Conservation (phyloP, 768 basidiomycete genomes). For the Leccinum uliginosum region DNA sequence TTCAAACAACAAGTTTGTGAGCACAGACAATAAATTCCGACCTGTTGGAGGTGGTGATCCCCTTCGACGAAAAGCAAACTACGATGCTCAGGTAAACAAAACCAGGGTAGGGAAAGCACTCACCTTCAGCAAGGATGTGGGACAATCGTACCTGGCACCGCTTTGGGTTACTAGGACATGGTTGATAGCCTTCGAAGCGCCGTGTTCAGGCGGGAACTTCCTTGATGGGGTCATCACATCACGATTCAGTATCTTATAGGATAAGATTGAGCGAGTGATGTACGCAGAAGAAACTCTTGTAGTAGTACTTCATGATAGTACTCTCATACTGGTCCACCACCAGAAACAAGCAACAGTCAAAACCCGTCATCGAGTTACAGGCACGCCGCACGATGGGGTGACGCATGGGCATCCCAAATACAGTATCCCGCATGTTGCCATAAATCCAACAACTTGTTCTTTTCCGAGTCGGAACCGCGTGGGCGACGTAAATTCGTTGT, state of each 20-base stretch:
- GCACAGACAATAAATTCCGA: conserved; percentile 1
- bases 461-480: no score
- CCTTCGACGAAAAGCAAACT: conserved; percentile 8
- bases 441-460: no score
- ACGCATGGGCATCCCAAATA: no score
- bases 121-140: neutral
- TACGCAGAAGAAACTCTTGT: conserved; percentile 11
- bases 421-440: no score
- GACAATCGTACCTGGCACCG: neutral
- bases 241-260: neutral
- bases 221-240: neutral
- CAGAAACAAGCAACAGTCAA: no score
- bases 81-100: neutral
- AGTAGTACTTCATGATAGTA: conserved; percentile 10
- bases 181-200: conserved; percentile 2
- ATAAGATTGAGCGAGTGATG: neutral
- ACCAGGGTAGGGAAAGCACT: neutral
- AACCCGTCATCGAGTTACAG: no score
- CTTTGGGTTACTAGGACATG: conserved; percentile 3
- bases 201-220: neutral
- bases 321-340: conserved; percentile 11
- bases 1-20: neutral
- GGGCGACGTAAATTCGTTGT: no score
- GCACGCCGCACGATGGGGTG: no score
- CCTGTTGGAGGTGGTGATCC: conserved; percentile 35